phyloP scores from a whole-genome alignment of 306 rosid species.

The Styphnolobium japonicum region DNA sequence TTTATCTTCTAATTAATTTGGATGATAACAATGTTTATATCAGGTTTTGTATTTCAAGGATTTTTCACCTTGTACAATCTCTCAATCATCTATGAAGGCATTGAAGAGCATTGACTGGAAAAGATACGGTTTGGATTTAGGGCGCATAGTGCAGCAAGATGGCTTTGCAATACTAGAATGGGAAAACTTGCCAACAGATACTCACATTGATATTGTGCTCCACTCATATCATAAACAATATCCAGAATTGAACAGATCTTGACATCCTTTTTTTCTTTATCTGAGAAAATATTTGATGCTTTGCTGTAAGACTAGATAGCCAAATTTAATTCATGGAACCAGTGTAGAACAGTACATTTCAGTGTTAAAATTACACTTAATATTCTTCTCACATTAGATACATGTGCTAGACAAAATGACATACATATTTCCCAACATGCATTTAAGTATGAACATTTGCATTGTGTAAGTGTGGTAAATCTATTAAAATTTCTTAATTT shows the following conservation, averaged over 20 bases:
- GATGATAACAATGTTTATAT: conserved; percentile 22
- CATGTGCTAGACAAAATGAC: background rate
- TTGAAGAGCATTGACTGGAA: conserved; percentile 70
- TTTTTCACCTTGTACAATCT: conserved; percentile 54
- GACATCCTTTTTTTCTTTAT: background rate
- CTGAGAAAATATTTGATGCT: conserved; percentile 3
- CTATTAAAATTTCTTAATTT: background rate
- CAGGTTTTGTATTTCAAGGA: conserved; percentile 81
- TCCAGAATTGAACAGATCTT: conserved; percentile 30
- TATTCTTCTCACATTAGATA: background rate
- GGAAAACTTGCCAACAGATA: conserved; percentile 55
- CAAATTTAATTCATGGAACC: background rate
- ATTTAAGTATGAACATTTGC: background rate
- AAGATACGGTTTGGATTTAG: conserved; percentile 70
- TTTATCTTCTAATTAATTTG: conserved; percentile 14
- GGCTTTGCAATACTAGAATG: conserved; percentile 63
- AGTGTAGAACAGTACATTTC: background rate
- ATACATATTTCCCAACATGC: conserved; percentile 4
- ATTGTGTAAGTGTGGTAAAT: background rate
- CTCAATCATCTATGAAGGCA: conserved; percentile 61
- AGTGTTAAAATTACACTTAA: background rate
- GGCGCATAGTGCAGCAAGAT: conserved; percentile 46
- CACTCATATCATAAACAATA: conserved; percentile 70
- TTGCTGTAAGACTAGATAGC: background rate
- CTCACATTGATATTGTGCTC: conserved; percentile 68